Evolutionary conservation across 2,329 filamentous ascomycete genomes (phyloP).

Genomic region (Alternaria solani): DNA sequence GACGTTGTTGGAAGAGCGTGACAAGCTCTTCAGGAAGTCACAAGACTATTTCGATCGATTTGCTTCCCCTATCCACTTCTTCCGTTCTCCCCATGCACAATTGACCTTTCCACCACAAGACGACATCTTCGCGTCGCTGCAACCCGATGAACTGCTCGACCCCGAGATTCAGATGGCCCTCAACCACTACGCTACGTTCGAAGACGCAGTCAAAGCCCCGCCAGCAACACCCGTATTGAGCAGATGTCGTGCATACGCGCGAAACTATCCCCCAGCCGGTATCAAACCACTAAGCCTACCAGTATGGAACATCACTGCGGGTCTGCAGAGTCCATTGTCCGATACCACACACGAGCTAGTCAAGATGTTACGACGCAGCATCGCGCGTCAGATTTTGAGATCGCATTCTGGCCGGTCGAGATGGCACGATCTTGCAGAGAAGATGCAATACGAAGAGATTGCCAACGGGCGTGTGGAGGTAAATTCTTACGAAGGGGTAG

Average conservation of each 20-base stretch:
- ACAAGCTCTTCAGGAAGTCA: constrained; percentile 52
- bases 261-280: constrained; percentile 54
- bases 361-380: constrained; percentile 50
- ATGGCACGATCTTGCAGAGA: constrained; percentile 38
- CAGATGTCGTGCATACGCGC: constrained; percentile 47
- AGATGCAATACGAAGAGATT: constrained; percentile 38
- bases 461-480: constrained; percentile 33
- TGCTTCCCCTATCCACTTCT: constrained; percentile 60
- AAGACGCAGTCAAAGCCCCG: constrained; percentile 4
- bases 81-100: constrained; percentile 54
- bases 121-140: constrained; percentile 36
- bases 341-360: constrained; percentile 55
- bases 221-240: constrained; percentile 33
- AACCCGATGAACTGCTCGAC: constrained; percentile 40
- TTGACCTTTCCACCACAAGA: constrained; percentile 36
- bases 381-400: constrained; percentile 46
- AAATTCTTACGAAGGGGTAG: constrained; percentile 23
- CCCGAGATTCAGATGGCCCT: constrained; percentile 40
- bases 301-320: constrained; percentile 51
- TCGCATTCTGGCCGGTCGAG: constrained; percentile 30
- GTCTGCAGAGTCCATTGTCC: constrained; percentile 47
- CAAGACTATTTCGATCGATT: constrained; percentile 60
- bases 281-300: constrained; percentile 51
- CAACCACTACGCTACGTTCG: constrained; percentile 39
- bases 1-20: constrained; percentile 46